Evolutionary conservation across 1,284 basidiomycete species (phyloP).

Genomic region (Butyriboletus appendiculatus): DNA sequence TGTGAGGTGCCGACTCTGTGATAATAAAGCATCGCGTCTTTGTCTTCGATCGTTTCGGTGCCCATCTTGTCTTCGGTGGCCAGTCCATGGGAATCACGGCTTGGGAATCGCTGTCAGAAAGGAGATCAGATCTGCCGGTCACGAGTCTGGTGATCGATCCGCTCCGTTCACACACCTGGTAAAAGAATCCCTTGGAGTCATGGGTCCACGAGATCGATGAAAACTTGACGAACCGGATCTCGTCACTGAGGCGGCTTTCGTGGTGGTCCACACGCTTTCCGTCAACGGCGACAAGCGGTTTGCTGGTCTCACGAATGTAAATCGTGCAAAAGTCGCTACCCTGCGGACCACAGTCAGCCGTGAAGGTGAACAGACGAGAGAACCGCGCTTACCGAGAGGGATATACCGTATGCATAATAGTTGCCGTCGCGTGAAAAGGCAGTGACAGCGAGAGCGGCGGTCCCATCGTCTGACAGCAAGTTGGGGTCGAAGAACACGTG

Average conservation of each 20-base stretch:
- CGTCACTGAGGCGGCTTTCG: conserved; percentile 59
- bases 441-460: conserved; percentile 58
- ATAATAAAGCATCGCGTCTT: conserved; percentile 75
- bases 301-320: conserved; percentile 63
- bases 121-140: background rate
- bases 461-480: conserved; percentile 72
- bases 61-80: conserved; percentile 57
- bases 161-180: conserved; percentile 52
- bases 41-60: conserved; percentile 64
- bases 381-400: conserved; percentile 54
- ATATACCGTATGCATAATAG: conserved; percentile 76
- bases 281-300: conserved; percentile 50
- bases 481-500: conserved; percentile 84
- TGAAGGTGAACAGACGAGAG: conserved; percentile 3
- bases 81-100: conserved; percentile 48
- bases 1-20: conserved; percentile 71
- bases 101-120: conserved; percentile 53
- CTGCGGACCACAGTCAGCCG: conserved; percentile 35
- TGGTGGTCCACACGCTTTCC: conserved; percentile 46
- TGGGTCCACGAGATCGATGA: conserved; percentile 70
- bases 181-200: conserved; percentile 82
- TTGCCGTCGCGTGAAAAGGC: conserved; percentile 69
- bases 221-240: conserved; percentile 77
- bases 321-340: conserved; percentile 77
- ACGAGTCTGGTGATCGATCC: background rate